Conservation (phyloP, 306 rosid genomes). For the Begonia loranthoides region DNA sequence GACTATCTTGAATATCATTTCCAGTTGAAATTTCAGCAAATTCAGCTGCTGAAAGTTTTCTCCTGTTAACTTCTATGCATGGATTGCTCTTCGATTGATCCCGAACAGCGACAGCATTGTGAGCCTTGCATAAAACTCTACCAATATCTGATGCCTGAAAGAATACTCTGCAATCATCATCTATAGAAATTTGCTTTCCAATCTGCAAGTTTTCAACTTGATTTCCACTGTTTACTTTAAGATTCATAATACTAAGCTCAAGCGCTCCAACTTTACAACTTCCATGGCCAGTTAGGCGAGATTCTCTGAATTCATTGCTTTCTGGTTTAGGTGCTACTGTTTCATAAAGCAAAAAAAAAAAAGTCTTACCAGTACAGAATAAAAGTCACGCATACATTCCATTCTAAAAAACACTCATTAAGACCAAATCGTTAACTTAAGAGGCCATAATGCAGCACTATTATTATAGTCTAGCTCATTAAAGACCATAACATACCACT, state of each 20-base stretch:
- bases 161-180: constrained; percentile 15
- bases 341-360: constrained; percentile 12
- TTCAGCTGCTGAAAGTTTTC: constrained; percentile 26
- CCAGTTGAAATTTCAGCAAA: constrained; percentile 26
- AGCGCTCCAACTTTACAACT: constrained; percentile 23
- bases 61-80: constrained; percentile 25
- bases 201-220: constrained; percentile 27
- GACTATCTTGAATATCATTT: constrained; percentile 36
- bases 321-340: constrained; percentile 19
- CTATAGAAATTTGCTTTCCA: constrained; percentile 23
- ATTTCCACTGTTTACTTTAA: constrained; percentile 24
- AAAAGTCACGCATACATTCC: too few species aligned
- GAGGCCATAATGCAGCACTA: too few species aligned
- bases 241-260: constrained; percentile 26
- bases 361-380: neutral
- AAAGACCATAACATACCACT: too few species aligned
- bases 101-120: constrained; percentile 11
- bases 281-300: constrained; percentile 28
- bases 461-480: too few species aligned
- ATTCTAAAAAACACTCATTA: too few species aligned
- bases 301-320: constrained; percentile 1
- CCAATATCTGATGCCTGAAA: constrained; percentile 12
- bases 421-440: too few species aligned
- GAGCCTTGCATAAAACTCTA: constrained; percentile 11
- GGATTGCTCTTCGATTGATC: constrained; percentile 15